phyloP scores from a whole-genome alignment of 768 basidiomycete genomes.

The Leucogyrophana mollusca region DNA sequence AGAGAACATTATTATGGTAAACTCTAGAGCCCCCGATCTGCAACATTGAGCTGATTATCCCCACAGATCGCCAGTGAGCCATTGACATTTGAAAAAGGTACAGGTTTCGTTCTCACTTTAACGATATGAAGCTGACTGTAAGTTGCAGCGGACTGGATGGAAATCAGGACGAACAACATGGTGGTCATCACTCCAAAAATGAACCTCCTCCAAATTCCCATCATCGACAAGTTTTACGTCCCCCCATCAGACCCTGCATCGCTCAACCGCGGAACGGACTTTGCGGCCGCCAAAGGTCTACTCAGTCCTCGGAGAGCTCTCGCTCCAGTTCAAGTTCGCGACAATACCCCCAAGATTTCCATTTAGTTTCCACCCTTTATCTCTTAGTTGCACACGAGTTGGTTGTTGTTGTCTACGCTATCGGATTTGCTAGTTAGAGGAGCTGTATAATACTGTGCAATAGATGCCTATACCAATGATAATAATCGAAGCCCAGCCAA shows the following conservation, averaged over 20 bases:
- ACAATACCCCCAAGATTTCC: conserved; percentile 17
- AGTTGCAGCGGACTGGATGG: conserved; percentile 89
- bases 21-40: conserved; percentile 15
- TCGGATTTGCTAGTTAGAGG: too few species aligned
- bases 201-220: conserved; percentile 92
- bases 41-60: conserved; percentile 3
- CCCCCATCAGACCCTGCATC: conserved; percentile 78
- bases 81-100: conserved; percentile 93
- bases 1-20: conserved; percentile 92
- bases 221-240: conserved; percentile 92
- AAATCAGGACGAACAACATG: conserved; percentile 96
- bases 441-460: too few species aligned
- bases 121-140: neutral
- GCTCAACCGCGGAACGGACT: conserved; percentile 68
- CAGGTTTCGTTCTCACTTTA: conserved; percentile 5
- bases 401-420: conserved; percentile 1
- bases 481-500: too few species aligned
- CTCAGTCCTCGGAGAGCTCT: conserved; percentile 56
- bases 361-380: conserved; percentile 11
- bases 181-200: conserved; percentile 94
- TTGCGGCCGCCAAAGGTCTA: conserved; percentile 87
- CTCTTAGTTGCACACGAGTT: neutral
- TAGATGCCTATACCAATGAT: too few species aligned
- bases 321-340: conserved; percentile 17
- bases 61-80: conserved; percentile 85